Conservation (phyloP, 148 eudicot species). For the Diospyros kaki region DNA sequence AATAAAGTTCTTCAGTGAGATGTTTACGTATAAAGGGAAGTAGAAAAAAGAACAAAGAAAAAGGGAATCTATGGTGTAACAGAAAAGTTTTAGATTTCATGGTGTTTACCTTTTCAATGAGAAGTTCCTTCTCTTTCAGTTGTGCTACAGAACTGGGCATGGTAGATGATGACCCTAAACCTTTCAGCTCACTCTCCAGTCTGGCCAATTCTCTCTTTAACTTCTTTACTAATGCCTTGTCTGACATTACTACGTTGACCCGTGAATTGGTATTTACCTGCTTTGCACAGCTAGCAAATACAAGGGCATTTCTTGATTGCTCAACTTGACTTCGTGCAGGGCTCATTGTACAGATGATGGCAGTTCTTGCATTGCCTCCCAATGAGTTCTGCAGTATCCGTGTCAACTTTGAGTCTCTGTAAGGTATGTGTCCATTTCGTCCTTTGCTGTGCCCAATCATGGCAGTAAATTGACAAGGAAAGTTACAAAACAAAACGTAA, state of each 20-base stretch:
- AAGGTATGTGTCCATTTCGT: conserved; percentile 73
- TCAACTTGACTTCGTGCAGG: conserved; percentile 88
- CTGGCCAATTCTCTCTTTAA: conserved; percentile 69
- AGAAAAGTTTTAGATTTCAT: not conserved
- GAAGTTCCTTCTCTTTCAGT: conserved; percentile 68
- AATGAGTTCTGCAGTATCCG: conserved; percentile 94
- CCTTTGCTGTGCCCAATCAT: conserved; percentile 59
- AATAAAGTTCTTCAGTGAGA: not conserved
- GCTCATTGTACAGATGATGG: conserved; percentile 93
- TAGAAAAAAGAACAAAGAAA: not conserved
- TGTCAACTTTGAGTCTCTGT: conserved; percentile 94
- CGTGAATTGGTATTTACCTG: conserved; percentile 73
- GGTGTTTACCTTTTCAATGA: conserved; percentile 74
- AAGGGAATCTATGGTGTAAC: too few relatives aligned
- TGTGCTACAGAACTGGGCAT: conserved; percentile 36
- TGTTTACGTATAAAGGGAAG: not conserved
- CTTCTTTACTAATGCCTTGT: conserved; percentile 88
- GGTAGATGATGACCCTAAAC: conserved; percentile 27
- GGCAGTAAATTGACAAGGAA: not conserved
- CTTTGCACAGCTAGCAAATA: conserved; percentile 91
- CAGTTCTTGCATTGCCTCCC: conserved; percentile 97
- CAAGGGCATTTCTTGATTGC: conserved; percentile 87
- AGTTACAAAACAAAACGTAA: not conserved
- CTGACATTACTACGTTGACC: conserved; percentile 91
- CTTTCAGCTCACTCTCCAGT: conserved; percentile 65